A percentile compares a stretch with the other conserved stretches of the same genome.
These are phyloP conservation scores for Hypoxylon cercidicola DNA, from an alignment of 495 filamentous ascomycete genomes.

Conservation along the genomic window DNA sequence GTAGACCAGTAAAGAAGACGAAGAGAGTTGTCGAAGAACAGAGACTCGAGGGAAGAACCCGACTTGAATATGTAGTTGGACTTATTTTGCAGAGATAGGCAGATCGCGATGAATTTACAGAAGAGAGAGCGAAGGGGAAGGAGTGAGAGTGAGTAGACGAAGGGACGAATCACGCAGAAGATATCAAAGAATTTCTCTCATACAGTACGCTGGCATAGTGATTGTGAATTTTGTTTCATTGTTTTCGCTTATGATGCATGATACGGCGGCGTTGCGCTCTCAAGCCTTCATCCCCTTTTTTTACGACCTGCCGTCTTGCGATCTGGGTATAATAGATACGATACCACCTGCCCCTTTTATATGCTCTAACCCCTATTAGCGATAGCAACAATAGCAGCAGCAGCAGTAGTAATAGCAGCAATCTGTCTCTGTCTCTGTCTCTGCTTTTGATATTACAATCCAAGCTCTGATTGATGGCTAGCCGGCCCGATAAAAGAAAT, in stretches of 20 bases:
- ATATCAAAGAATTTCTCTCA: background rate
- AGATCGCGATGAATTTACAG: constrained; percentile 35
- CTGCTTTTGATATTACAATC: no score
- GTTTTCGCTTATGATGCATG: constrained; percentile 6
- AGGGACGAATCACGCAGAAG: constrained; percentile 3
- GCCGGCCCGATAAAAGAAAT: no score
- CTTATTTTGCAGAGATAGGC: constrained; percentile 40
- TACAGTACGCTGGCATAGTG: background rate
- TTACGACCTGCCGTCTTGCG: constrained; percentile 1
- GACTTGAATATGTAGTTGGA: constrained; percentile 42
- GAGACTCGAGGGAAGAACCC: constrained; percentile 13
- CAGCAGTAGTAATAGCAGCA: background rate
- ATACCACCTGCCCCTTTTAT: background rate
- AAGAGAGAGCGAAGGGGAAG: constrained; percentile 6
- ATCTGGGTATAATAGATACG: constrained; percentile 25
- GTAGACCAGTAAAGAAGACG: background rate
- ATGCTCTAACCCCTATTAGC: background rate
- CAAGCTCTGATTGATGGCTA: no score
- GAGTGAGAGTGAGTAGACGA: constrained; percentile 2
- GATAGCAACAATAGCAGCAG: no score
- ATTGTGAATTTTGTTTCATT: constrained; percentile 8
- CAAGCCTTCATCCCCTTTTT: constrained; percentile 12
- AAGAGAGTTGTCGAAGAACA: constrained; percentile 6
- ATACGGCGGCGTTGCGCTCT: background rate
- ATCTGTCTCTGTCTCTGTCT: background rate